Evolutionary conservation across 495 filamentous ascomycete genomes (phyloP), one percentile per base, ranked within the genome.

Genomic region (Penicillium riverlandense): DNA sequence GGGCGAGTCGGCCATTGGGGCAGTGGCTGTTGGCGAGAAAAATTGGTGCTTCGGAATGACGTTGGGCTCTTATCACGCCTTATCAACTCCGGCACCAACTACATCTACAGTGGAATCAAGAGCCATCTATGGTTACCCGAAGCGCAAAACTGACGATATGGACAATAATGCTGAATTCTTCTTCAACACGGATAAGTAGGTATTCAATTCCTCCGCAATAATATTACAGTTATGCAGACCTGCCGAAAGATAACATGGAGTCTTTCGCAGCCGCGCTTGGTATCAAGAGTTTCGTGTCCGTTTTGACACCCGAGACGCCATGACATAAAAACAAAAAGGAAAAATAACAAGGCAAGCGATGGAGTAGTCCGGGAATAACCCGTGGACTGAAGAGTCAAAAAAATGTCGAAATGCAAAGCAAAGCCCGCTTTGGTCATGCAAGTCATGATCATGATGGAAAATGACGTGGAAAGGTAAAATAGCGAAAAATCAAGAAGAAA

Each of bases 341-440:
- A 15, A 11, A 52, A 42, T 42, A 32, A 32, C 15, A 54, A 29
- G 36, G 28, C 38, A 38, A 39, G 22, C 28, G 13, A 27, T 32
- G 13, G 14, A 40, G 14, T 8, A 45, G 44, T 38, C 38, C 38
- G 49, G 54, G 42, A 30, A 22, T 22, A 40, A 47, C 48, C 47
- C 44, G 43, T 42, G 10, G 44, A 45, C 34, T 43, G 45, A 53
- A 41, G 32, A 47, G 15, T 27, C 40, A 28, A 44, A 50, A 55
- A 59, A 52, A 49, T 43, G 40, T 50, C 50, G 55, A 52, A 50
- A 69, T 57, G 52, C 61, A 72, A 61, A 55, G 53, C 61, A 71
- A 72, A 71, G 69, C 69, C 69, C 49, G 69, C 69, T 71, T 71
- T 67, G 65, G 66, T 71, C 66, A 59, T 67, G 43, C 43, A 53